Conservation (phyloP, 2,329 filamentous ascomycete genomes). For the Hypoxylon sp. region DNA sequence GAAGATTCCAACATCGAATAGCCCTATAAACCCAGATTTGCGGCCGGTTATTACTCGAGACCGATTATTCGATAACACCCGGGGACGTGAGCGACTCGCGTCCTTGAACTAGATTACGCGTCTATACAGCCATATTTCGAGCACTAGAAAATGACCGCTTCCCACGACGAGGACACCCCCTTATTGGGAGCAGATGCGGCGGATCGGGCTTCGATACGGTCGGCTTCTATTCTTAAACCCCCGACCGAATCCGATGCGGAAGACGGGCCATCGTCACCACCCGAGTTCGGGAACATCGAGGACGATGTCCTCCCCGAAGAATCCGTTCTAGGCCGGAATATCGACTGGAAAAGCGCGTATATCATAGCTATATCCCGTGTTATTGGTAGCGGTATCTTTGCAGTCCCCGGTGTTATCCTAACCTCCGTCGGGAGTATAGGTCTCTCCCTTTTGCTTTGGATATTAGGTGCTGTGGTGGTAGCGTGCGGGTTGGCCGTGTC, state of each 20-base stretch:
- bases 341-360: constrained; percentile 75
- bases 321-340: constrained; percentile 69
- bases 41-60: neutral
- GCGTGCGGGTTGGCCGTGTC: constrained; percentile 73
- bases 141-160: constrained; percentile 32
- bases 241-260: constrained; percentile 31
- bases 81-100: constrained; percentile 5
- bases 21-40: neutral
- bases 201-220: constrained; percentile 30
- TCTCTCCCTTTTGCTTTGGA: constrained; percentile 73
- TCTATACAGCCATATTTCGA: constrained; percentile 1
- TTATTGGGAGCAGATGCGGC: constrained; percentile 32
- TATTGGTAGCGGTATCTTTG: constrained; percentile 80
- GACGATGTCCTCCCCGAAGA: constrained; percentile 73
- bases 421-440: constrained; percentile 77
- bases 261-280: constrained; percentile 42
- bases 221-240: constrained; percentile 34
- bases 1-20: constrained; percentile 6
- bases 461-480: constrained; percentile 72
- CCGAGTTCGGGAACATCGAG: constrained; percentile 61
- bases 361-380: constrained; percentile 78
- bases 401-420: constrained; percentile 77
- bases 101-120: constrained; percentile 14
- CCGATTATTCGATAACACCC: constrained; percentile 3
- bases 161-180: constrained; percentile 37